Evolutionary conservation across 352 stramenopile species (phyloP).

Genomic region (Blastocystis sp.): DNA sequence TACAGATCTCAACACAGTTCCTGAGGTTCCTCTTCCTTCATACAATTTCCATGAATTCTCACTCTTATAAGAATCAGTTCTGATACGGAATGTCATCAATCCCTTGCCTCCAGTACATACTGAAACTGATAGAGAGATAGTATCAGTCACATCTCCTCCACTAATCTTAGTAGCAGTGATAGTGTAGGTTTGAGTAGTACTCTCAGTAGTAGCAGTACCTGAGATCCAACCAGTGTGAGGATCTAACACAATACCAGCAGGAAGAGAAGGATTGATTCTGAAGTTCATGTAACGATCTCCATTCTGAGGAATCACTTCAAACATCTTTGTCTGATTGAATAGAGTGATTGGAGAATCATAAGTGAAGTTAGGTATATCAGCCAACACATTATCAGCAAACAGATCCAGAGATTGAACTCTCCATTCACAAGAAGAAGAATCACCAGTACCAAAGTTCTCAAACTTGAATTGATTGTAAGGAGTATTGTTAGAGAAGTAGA

Average conservation of each 20-base stretch:
- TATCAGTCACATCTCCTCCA: neutral
- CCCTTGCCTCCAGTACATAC: neutral
- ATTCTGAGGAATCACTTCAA: neutral
- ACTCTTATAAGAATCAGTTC: neutral
- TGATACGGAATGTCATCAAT: slow-evolving; percentile 10
- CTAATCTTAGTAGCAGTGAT: slow-evolving; percentile 17
- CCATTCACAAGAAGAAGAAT: neutral
- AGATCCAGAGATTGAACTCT: neutral
- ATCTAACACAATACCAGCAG: slow-evolving; percentile 3
- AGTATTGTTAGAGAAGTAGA: neutral
- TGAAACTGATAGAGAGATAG: neutral
- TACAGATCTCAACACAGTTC: neutral
- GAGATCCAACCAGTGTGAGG: neutral
- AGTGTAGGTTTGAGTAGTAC: neutral
- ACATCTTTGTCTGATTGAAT: slow-evolving; percentile 3
- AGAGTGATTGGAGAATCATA: neutral
- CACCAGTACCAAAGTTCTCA: slow-evolving; percentile 11
- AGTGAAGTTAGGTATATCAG: neutral
- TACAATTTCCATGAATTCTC: slow-evolving; percentile 4
- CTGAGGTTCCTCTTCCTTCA: neutral
- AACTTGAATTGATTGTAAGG: slow-evolving; percentile 9
- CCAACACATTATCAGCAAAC: neutral
- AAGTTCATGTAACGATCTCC: neutral
- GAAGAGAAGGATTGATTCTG: neutral
- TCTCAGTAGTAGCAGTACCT: neutral